Evolutionary conservation across 306 rosid species (phyloP), one percentile per base, ranked within the genome.

Genomic region (Mimosa pudica): DNA sequence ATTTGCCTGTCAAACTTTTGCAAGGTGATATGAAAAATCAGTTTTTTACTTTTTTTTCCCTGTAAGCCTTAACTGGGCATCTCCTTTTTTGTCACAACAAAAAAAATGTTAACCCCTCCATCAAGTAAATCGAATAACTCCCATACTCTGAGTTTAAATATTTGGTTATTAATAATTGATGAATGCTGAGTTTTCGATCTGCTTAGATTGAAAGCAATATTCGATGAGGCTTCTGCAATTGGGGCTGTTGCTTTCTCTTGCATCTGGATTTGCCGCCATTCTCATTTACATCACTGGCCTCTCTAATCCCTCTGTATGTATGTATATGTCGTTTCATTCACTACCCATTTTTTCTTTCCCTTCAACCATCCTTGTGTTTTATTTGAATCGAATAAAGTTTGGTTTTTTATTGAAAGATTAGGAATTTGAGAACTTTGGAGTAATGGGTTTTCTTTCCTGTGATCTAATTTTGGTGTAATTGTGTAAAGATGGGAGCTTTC

Each of bases 211-310:
- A 24, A 24, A 24, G 30, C 30, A 24, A 24, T 0, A 24, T n/a
- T 58, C 84, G 20, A 86, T 86, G 89, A 86, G 77, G 85, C 30
- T 83, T 80, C 87, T 86, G 62, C 81, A 76, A 70, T 68, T 86
- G 6, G 89, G 85, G 46, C 80, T 86, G 52, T 73, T 86, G 54
- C 85, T 83, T 16, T 82, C 83, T n/a, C 18, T 86, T 47, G 86
- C 82, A 68, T 86, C 83, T 77, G 89, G 89, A 77, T 83, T 86
- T 80, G 85, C 86, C 30, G 89, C 89, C 70, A 86, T 86, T 77
- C 73, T 65, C 49, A 77, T 83, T 33, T 83, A 83, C 86, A 80
- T 86, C 66, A 83, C 70, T 2, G 89, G 89, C 64, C 49, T 86
- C 83, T 86, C 89, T 60, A 68, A 83, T 69, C 76, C 71, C 77